Evolutionary conservation across 345 rosid genomes (phyloP).

Genomic region (Jatropha curcas): DNA sequence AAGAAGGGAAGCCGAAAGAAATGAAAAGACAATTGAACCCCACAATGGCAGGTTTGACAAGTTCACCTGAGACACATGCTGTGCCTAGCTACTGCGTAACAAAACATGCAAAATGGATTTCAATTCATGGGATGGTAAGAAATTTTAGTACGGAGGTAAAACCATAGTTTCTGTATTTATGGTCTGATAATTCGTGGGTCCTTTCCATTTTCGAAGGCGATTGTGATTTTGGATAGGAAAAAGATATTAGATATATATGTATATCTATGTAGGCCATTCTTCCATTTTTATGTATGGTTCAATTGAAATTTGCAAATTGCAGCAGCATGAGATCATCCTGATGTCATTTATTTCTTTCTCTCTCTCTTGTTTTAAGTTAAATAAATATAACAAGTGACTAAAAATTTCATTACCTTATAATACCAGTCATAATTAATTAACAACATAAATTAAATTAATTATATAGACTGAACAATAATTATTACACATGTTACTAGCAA

Average conservation of each 20-base stretch:
- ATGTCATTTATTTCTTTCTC: not conserved
- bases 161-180: not conserved
- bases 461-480: too few species aligned
- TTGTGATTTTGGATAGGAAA: not conserved
- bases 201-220: not conserved
- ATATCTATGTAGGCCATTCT: not conserved
- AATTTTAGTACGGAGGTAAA: not conserved
- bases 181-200: not conserved
- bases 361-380: too few species aligned
- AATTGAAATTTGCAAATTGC: too few species aligned
- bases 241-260: too few species aligned
- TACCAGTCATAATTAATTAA: too few species aligned
- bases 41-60: slow-evolving; percentile 16
- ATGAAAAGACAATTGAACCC: not conserved
- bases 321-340: not conserved
- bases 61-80: not conserved
- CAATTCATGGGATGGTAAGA: not conserved
- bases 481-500: too few species aligned
- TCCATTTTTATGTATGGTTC: too few species aligned
- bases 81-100: too few species aligned
- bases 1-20: not conserved
- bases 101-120: slow-evolving; percentile 13
- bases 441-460: too few species aligned
- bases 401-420: too few species aligned
- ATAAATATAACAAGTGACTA: too few species aligned